Percentiles rank a stretch among this genome's conserved stretches.
Evolutionary conservation across 805 yeast genomes (phyloP).

Genomic region (Lipomyces yamadae): DNA sequence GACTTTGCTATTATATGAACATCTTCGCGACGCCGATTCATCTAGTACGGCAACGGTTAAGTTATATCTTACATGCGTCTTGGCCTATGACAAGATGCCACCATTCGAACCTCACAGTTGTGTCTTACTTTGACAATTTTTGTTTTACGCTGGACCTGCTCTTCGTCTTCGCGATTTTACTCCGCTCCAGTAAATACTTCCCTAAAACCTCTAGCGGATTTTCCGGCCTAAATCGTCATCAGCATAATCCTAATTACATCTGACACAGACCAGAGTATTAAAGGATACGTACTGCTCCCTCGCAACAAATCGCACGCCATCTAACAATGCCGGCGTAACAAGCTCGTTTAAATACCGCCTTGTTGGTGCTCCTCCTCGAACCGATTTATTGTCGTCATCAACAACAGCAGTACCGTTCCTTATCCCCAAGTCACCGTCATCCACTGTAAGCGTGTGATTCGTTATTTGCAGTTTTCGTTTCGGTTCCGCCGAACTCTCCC

Average conservation of each 20-base stretch:
- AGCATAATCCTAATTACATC: neutral
- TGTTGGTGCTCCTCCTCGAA: conserved; percentile 68
- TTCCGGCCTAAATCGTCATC: conserved; percentile 33
- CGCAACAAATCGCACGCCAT: conserved; percentile 65
- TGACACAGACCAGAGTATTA: neutral
- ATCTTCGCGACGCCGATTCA: neutral
- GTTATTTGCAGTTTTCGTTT: neutral
- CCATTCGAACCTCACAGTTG: neutral
- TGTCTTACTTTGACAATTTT: neutral
- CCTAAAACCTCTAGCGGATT: conserved; percentile 39
- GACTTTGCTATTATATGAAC: neutral
- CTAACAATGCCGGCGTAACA: conserved; percentile 65
- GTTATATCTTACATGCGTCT: neutral
- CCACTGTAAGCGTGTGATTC: neutral
- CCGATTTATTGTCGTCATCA: conserved; percentile 30
- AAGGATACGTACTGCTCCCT: conserved; percentile 44
- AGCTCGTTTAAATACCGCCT: conserved; percentile 69
- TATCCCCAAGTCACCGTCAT: neutral
- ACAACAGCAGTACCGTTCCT: neutral
- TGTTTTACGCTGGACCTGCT: neutral
- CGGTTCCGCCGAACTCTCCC: neutral
- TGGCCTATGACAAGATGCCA: neutral
- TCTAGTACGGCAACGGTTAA: neutral
- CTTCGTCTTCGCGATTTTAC: conserved; percentile 9
- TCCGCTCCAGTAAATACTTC: conserved; percentile 33